These are phyloP conservation scores for Glarea lozoyensis DNA, from an alignment of 495 filamentous ascomycete genomes.

Conservation along the genomic window DNA sequence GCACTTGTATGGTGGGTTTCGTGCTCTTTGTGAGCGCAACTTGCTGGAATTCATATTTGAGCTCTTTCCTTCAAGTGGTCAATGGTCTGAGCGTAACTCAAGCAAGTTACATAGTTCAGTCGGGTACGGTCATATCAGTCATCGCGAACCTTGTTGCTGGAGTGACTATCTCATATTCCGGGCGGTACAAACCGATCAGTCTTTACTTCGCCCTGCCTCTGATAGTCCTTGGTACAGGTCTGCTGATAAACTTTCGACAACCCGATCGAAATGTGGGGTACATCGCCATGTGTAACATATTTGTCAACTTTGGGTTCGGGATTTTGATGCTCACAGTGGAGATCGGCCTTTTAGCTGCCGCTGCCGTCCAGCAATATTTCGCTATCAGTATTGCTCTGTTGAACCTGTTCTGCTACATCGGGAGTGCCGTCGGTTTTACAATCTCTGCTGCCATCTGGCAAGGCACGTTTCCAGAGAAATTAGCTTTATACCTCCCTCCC, in stretches of 20 bases:
- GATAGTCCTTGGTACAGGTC: conserved; percentile 53
- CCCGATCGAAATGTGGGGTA: conserved; percentile 48
- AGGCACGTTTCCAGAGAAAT: conserved; percentile 39
- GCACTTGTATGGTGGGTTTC: not conserved
- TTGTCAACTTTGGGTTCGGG: conserved; percentile 61
- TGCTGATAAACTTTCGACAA: conserved; percentile 69
- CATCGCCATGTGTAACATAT: conserved; percentile 70
- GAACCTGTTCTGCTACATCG: conserved; percentile 48
- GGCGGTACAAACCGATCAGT: conserved; percentile 42
- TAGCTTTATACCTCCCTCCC: conserved; percentile 49
- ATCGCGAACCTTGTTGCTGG: conserved; percentile 28
- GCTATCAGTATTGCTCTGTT: conserved; percentile 48
- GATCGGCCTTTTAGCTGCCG: conserved; percentile 58
- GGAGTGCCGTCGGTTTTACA: conserved; percentile 52
- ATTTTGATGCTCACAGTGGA: conserved; percentile 52
- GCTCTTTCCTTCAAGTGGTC: conserved; percentile 60
- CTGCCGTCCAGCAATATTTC: conserved; percentile 54
- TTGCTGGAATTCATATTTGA: conserved; percentile 56
- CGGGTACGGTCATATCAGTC: conserved; percentile 35
- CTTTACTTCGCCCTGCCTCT: conserved; percentile 53
- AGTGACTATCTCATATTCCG: conserved; percentile 40
- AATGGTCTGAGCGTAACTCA: conserved; percentile 26
- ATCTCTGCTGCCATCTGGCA: conserved; percentile 60
- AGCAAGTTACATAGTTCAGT: conserved; percentile 31
- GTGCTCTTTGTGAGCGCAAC: conserved; percentile 1